phyloP scores from a whole-genome alignment of 2,329 filamentous ascomycete genomes.

The Trichoderma koningiopsis region DNA sequence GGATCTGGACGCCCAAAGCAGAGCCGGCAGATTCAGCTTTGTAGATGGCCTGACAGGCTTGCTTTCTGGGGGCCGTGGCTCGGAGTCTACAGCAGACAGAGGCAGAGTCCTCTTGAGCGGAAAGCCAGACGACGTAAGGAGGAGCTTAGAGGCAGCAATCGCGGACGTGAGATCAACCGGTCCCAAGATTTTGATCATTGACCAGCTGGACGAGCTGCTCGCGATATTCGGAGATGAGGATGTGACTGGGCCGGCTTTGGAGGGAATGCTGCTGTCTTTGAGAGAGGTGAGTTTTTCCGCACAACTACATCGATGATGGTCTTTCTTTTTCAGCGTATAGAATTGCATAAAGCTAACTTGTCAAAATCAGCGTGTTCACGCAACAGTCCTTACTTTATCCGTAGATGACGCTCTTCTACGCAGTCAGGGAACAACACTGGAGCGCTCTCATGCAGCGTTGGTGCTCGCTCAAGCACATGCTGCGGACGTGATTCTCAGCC shows the following conservation, averaged over 20 bases:
- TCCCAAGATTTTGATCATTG: constrained; percentile 61
- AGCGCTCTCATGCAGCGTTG: constrained; percentile 71
- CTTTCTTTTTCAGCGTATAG: too few species aligned
- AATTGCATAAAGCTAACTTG: neutral
- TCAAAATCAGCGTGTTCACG: constrained; percentile 57
- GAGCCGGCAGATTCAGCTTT: constrained; percentile 66
- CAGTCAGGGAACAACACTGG: constrained; percentile 62
- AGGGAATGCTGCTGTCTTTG: constrained; percentile 59
- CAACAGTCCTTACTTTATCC: constrained; percentile 67
- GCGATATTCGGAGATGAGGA: constrained; percentile 54
- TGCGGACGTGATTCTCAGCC: constrained; percentile 69
- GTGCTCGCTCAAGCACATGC: constrained; percentile 72
- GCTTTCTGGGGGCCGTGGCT: constrained; percentile 40
- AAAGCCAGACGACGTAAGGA: constrained; percentile 42
- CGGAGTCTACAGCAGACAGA: neutral
- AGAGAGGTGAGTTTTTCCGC: constrained; percentile 58
- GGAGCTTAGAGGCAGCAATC: constrained; percentile 45
- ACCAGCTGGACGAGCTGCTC: constrained; percentile 66
- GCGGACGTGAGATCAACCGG: constrained; percentile 36
- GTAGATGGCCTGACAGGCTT: constrained; percentile 72
- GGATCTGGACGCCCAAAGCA: constrained; percentile 64
- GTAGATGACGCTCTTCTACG: constrained; percentile 73
- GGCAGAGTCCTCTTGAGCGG: constrained; percentile 36
- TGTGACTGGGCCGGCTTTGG: constrained; percentile 50
- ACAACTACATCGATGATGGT: too few species aligned